phyloP scores from a whole-genome alignment of 2,329 filamentous ascomycete species.

The Cladorrhinum sp. region DNA sequence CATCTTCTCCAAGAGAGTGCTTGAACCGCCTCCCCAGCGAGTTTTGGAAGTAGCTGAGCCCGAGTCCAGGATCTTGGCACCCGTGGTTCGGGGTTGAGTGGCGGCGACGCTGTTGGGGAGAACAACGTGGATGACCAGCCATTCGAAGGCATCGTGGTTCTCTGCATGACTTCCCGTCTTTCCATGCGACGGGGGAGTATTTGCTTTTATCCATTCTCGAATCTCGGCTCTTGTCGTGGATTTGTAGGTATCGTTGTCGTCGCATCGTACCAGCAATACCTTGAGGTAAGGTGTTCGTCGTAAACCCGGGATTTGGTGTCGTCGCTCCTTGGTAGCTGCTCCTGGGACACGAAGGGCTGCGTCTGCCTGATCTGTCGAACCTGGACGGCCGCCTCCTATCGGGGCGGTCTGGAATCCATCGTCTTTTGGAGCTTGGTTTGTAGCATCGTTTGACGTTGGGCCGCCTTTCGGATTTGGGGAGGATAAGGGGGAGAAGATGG shows the following conservation, averaged over 20 bases:
- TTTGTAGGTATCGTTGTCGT: slow-evolving; percentile 95
- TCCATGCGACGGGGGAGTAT: slow-evolving; percentile 59
- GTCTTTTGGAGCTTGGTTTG: slow-evolving; percentile 38
- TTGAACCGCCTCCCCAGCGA: slow-evolving; percentile 75
- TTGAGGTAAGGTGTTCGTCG: slow-evolving; percentile 93
- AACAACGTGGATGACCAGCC: slow-evolving; percentile 90
- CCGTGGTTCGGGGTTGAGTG: slow-evolving; percentile 67
- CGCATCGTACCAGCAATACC: slow-evolving; percentile 82
- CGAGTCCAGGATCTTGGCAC: slow-evolving; percentile 49
- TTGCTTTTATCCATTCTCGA: slow-evolving; percentile 84
- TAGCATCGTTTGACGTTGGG: slow-evolving; percentile 28
- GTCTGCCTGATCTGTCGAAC: slow-evolving; percentile 40
- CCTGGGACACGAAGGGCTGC: slow-evolving; percentile 34
- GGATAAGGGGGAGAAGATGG: slow-evolving; percentile 35
- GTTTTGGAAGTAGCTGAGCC: slow-evolving; percentile 52
- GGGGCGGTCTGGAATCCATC: slow-evolving; percentile 62
- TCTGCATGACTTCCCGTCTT: slow-evolving; percentile 66
- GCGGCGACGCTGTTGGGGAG: slow-evolving; percentile 80
- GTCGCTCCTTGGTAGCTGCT: slow-evolving; percentile 51
- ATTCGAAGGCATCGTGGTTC: slow-evolving; percentile 95
- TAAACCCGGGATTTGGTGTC: slow-evolving; percentile 93
- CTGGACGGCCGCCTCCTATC: slow-evolving; percentile 39
- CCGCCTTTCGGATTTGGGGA: slow-evolving; percentile 32
- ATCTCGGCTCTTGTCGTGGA: slow-evolving; percentile 71
- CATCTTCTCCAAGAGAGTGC: slow-evolving; percentile 84